A percentile compares a stretch with the other conserved stretches of the same genome.
phyloP scores from a whole-genome alignment of 2,329 filamentous ascomycete species.

The Fusarium decemcellulare region DNA sequence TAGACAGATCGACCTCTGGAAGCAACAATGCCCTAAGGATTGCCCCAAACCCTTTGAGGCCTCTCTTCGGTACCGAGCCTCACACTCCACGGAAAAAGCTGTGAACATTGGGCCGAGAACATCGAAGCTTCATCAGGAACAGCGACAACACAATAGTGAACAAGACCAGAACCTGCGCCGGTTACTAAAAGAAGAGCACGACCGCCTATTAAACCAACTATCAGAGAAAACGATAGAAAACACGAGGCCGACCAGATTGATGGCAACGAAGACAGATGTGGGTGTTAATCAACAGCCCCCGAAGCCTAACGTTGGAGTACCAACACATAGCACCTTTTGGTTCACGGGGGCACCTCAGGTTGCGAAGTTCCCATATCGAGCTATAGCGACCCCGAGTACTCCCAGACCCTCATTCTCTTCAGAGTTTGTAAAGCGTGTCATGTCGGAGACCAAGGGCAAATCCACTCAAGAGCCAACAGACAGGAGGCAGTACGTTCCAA shows the following conservation, averaged over 20 bases:
- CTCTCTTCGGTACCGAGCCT: slow-evolving; percentile 5
- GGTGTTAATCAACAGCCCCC: neutral
- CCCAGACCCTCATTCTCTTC: neutral
- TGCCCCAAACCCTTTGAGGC: neutral
- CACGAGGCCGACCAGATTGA: neutral
- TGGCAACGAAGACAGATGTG: neutral
- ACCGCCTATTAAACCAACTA: slow-evolving; percentile 5
- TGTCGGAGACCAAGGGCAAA: neutral
- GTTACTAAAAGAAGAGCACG: slow-evolving; percentile 16
- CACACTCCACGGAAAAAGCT: neutral
- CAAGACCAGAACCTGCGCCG: neutral
- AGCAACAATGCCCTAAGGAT: slow-evolving; percentile 8
- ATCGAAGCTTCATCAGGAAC: neutral
- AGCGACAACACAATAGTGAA: neutral
- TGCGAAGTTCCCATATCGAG: neutral
- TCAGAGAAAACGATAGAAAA: neutral
- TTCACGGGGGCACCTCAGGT: neutral
- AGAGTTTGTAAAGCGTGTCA: neutral
- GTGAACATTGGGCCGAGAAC: neutral
- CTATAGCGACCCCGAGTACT: no score
- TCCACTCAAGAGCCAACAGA: neutral
- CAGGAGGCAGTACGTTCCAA: neutral
- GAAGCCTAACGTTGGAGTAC: neutral
- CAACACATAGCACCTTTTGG: neutral
- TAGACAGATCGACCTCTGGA: slow-evolving; percentile 33